Evolutionary conservation across 345 rosid genomes (phyloP).

Genomic region (Ricinus communis): DNA sequence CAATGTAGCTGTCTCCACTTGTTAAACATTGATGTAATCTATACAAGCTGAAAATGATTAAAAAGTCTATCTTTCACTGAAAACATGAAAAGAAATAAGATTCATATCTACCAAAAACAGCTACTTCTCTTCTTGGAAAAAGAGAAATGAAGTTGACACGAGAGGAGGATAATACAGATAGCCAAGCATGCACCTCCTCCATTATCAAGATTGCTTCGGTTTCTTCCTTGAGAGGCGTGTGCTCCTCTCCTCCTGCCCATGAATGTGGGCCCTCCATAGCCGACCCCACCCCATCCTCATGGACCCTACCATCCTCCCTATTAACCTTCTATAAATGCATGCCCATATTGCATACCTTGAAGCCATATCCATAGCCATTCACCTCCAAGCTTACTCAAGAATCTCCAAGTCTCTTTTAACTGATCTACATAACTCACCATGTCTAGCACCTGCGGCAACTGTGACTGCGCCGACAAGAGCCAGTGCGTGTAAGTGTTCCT

Average conservation of each 20-base stretch:
- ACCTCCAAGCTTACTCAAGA: background rate
- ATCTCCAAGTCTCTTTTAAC: background rate
- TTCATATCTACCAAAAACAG: background rate
- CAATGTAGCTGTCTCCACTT: too few relatives aligned
- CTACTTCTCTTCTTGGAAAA: background rate
- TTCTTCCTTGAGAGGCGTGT: slow-evolving; percentile 40
- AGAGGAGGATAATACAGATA: slow-evolving; percentile 58
- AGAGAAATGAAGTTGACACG: slow-evolving; percentile 47
- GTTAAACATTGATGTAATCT: too few relatives aligned
- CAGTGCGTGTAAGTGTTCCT: slow-evolving; percentile 60
- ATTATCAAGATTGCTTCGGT: slow-evolving; percentile 47
- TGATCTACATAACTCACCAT: slow-evolving; percentile 31
- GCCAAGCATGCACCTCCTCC: slow-evolving; percentile 25
- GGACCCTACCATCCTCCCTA: background rate
- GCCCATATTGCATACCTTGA: background rate
- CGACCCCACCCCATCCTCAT: background rate
- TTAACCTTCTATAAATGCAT: slow-evolving; percentile 46
- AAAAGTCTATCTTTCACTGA: too few relatives aligned
- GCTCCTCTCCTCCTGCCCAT: slow-evolving; percentile 41
- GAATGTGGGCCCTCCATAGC: background rate
- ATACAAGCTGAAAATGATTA: too few relatives aligned
- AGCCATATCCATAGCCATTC: slow-evolving; percentile 23
- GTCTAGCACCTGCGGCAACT: slow-evolving; percentile 72
- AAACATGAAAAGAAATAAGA: too few relatives aligned
- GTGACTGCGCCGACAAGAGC: slow-evolving; percentile 79